phyloP scores from a whole-genome alignment of 305 asterid genomes.

The Solanum hybrid region DNA sequence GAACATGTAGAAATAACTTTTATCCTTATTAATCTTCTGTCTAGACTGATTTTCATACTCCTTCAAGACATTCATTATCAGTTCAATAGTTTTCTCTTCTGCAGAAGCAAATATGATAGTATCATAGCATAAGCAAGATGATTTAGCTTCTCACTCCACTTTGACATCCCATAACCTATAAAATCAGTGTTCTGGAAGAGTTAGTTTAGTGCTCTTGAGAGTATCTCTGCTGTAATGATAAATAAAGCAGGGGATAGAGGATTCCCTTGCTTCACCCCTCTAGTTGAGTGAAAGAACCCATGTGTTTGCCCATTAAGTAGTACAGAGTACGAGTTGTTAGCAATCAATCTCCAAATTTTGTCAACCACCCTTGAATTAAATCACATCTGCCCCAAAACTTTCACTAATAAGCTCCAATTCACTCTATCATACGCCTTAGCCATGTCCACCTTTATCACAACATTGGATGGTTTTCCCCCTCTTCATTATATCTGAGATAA shows the following conservation, averaged over 20 bases:
- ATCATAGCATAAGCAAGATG: background rate
- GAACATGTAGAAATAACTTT: no score
- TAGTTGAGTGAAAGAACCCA: background rate
- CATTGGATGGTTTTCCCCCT: background rate
- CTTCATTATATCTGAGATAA: no score
- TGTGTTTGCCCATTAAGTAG: background rate
- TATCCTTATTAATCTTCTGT: background rate
- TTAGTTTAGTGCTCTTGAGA: background rate
- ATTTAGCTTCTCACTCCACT: background rate
- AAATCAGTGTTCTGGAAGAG: background rate
- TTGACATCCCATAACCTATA: background rate
- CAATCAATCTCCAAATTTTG: background rate
- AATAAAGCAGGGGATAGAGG: no score
- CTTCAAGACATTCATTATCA: background rate
- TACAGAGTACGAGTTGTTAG: background rate
- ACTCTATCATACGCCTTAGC: background rate
- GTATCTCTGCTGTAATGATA: background rate
- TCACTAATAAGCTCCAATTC: background rate
- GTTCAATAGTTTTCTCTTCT: background rate
- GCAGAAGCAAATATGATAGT: background rate
- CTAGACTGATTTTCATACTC: background rate
- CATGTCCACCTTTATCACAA: background rate
- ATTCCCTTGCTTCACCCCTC: background rate
- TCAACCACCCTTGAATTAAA: background rate
- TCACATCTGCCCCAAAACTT: background rate